phyloP scores from a whole-genome alignment of 2,329 filamentous ascomycete species.

The Rutstroemia sp. region DNA sequence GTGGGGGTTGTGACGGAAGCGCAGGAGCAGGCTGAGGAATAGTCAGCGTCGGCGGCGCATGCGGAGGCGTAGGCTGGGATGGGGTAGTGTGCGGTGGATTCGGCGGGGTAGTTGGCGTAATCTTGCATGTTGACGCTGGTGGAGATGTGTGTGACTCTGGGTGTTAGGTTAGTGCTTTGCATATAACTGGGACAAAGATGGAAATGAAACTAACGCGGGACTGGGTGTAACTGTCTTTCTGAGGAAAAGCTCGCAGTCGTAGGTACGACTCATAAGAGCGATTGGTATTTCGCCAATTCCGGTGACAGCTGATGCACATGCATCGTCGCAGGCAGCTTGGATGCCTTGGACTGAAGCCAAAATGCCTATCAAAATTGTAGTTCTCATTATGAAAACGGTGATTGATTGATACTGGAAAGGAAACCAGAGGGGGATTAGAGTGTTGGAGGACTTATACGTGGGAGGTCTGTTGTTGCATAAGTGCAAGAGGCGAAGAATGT shows the following conservation, averaged over 20 bases:
- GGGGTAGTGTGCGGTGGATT: not conserved
- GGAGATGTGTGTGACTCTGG: not conserved
- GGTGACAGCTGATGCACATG: slow-evolving; percentile 6
- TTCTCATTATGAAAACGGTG: slow-evolving; percentile 5
- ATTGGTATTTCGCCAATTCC: slow-evolving; percentile 2
- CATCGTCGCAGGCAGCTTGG: not conserved
- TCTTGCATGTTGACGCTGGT: slow-evolving; percentile 1
- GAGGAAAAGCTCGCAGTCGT: not conserved
- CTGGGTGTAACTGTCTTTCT: slow-evolving; percentile 1
- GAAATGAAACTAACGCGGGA: slow-evolving; percentile 1
- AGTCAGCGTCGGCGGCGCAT: not conserved
- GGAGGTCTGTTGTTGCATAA: not conserved
- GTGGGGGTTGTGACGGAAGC: not conserved
- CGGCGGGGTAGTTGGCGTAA: not conserved
- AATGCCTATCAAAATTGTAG: not conserved
- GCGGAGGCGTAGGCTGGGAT: slow-evolving; percentile 7
- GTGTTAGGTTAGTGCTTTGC: too few relatives aligned
- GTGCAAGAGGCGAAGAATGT: slow-evolving; percentile 3
- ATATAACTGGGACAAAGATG: too few relatives aligned
- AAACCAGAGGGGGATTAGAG: not conserved
- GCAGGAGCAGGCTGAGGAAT: slow-evolving; percentile 7
- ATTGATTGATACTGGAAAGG: not conserved
- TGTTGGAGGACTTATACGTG: slow-evolving; percentile 3
- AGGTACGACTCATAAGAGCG: slow-evolving; percentile 2
- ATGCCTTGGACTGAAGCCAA: not conserved